These are phyloP conservation scores for Pythium phragmiticola DNA, from an alignment of 352 stramenopile species.

Conservation along the genomic window DNA sequence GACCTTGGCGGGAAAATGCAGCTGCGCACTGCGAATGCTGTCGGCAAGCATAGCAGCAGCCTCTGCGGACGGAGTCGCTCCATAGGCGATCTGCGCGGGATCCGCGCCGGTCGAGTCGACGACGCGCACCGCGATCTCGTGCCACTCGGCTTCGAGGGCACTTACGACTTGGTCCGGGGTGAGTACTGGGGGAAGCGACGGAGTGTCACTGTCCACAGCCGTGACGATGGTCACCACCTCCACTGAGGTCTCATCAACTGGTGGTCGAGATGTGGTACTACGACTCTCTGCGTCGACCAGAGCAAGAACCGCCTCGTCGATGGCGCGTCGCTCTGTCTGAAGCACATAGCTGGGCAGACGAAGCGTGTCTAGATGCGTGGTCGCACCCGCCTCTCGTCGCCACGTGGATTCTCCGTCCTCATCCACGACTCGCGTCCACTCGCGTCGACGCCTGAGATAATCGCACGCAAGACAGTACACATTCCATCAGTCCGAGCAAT, in stretches of 20 bases:
- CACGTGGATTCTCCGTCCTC: not conserved
- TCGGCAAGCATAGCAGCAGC: not conserved
- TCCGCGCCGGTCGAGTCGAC: not conserved
- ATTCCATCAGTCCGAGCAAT: no score
- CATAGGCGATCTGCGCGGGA: conserved; percentile 1
- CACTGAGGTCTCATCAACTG: not conserved
- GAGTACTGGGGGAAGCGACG: not conserved
- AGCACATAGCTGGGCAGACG: not conserved
- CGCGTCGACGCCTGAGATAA: not conserved
- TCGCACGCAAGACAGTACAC: no score
- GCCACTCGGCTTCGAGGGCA: not conserved
- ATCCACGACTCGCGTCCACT: conserved; percentile 3
- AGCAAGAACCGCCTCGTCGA: not conserved
- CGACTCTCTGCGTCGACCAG: not conserved
- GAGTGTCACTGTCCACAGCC: not conserved
- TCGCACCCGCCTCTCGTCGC: not conserved
- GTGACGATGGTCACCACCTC: not conserved
- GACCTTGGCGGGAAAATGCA: conserved; percentile 18
- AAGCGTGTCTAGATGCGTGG: not conserved
- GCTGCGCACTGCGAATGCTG: not conserved
- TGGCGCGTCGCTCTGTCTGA: not conserved
- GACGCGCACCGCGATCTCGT: not conserved
- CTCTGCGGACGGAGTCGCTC: not conserved
- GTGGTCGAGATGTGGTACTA: not conserved
- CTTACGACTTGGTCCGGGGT: not conserved